Evolutionary conservation across 257 asterid species (phyloP).

Genomic region (Solanum chmielewskii): DNA sequence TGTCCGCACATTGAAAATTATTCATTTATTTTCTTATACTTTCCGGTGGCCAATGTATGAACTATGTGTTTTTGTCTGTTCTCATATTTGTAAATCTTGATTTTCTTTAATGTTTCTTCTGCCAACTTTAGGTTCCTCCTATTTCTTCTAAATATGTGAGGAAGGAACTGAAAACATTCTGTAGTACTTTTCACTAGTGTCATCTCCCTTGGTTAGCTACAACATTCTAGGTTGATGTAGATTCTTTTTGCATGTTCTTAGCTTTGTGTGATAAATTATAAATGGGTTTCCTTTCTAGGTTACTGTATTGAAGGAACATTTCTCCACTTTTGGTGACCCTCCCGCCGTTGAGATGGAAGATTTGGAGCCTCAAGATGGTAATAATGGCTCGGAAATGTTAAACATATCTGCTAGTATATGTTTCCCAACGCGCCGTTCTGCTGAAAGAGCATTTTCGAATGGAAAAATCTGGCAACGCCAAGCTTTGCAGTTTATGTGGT

Average conservation of each 20-base stretch:
- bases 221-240: neutral
- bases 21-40: neutral
- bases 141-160: neutral
- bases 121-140: neutral
- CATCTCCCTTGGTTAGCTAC: neutral
- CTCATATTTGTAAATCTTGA: neutral
- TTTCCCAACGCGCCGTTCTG: conserved; percentile 53
- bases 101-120: neutral
- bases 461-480: conserved; percentile 85
- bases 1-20: neutral
- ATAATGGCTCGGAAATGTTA: conserved; percentile 22
- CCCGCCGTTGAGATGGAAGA: conserved; percentile 57
- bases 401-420: conserved; percentile 49
- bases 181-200: neutral
- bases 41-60: neutral
- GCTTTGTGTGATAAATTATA: neutral
- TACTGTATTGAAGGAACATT: conserved; percentile 67
- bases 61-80: neutral
- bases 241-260: neutral
- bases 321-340: conserved; percentile 65
- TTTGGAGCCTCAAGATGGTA: conserved; percentile 29
- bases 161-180: neutral
- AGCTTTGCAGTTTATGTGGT: conserved; percentile 63
- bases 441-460: conserved; percentile 72
- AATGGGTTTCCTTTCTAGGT: conserved; percentile 31